A percentile compares a stretch with the other conserved stretches of the same genome.
phyloP scores from a whole-genome alignment of 1,284 basidiomycete species.

The Leccinum glutinopallens region DNA sequence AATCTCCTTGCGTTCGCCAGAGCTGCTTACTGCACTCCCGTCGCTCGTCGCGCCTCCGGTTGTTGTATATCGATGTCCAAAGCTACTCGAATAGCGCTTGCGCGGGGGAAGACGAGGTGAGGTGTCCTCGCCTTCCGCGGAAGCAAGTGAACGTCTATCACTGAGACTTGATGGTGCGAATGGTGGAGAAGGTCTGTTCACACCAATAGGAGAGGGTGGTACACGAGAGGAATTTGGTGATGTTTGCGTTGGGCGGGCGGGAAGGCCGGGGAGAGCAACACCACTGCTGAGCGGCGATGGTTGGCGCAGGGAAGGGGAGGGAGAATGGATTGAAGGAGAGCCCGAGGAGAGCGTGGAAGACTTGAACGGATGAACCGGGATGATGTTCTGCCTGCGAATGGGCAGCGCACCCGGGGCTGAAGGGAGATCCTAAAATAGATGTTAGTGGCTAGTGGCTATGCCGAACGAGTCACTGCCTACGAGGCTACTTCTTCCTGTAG shows the following conservation, averaged over 20 bases:
- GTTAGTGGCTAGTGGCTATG: slow-evolving; percentile 23
- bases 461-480: slow-evolving; percentile 27
- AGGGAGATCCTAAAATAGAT: slow-evolving; percentile 31
- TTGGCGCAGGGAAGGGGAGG: slow-evolving; percentile 49
- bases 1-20: slow-evolving; percentile 30
- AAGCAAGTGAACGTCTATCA: slow-evolving; percentile 42
- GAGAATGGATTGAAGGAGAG: slow-evolving; percentile 50
- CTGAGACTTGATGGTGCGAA: slow-evolving; percentile 51
- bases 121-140: slow-evolving; percentile 36
- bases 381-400: slow-evolving; percentile 55
- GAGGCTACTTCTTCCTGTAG: slow-evolving; percentile 37
- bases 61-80: slow-evolving; percentile 63
- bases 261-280: slow-evolving; percentile 29
- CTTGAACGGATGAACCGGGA: slow-evolving; percentile 66
- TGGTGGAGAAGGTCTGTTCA: slow-evolving; percentile 46
- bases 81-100: slow-evolving; percentile 69
- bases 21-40: slow-evolving; percentile 37
- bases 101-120: slow-evolving; percentile 38
- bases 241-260: slow-evolving; percentile 38
- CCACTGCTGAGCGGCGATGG: slow-evolving; percentile 44
- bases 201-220: slow-evolving; percentile 47
- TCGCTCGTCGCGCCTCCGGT: slow-evolving; percentile 45
- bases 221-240: slow-evolving; percentile 46
- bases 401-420: slow-evolving; percentile 50
- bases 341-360: slow-evolving; percentile 63